These are phyloP conservation scores for Apophysomyces trapeziformis DNA, from an alignment of 371 early-diverging fungal species.

Conservation along the genomic window DNA sequence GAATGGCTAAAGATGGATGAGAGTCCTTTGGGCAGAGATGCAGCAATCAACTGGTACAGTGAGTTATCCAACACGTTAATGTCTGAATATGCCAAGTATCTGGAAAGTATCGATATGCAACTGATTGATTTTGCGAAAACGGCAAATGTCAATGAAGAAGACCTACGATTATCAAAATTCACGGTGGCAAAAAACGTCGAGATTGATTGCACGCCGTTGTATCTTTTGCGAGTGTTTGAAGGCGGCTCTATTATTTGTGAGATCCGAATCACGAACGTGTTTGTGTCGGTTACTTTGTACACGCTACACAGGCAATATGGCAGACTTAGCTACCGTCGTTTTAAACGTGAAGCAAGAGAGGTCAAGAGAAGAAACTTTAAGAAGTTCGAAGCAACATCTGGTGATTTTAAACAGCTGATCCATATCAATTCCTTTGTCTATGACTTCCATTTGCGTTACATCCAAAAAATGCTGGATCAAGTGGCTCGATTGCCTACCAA, in stretches of 20 bases:
- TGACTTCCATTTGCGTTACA: conserved; percentile 78
- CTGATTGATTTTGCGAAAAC: conserved; percentile 52
- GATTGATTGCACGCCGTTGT: conserved; percentile 59
- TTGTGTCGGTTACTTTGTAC: conserved; percentile 76
- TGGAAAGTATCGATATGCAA: conserved; percentile 71
- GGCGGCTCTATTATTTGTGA: conserved; percentile 78
- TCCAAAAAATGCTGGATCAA: conserved; percentile 57
- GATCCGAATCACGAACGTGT: conserved; percentile 68
- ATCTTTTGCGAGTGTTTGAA: conserved; percentile 64
- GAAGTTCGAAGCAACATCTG: conserved; percentile 67
- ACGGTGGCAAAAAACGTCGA: conserved; percentile 28
- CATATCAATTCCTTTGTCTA: conserved; percentile 86
- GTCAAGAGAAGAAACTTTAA: conserved; percentile 47
- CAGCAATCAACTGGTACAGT: conserved; percentile 57
- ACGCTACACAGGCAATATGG: conserved; percentile 69
- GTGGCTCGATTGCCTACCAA: conserved; percentile 27
- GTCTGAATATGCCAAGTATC: conserved; percentile 65
- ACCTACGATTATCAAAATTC: conserved; percentile 28
- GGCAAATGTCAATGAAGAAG: conserved; percentile 19
- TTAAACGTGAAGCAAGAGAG: conserved; percentile 31
- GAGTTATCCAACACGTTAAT: conserved; percentile 59
- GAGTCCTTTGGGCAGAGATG: conserved; percentile 16
- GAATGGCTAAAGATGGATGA: conserved; percentile 34
- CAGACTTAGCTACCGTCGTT: conserved; percentile 37
- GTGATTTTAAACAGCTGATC: conserved; percentile 65